Evolutionary conservation across 768 basidiomycete species (phyloP).

Genomic region (Sutorius australiensis): DNA sequence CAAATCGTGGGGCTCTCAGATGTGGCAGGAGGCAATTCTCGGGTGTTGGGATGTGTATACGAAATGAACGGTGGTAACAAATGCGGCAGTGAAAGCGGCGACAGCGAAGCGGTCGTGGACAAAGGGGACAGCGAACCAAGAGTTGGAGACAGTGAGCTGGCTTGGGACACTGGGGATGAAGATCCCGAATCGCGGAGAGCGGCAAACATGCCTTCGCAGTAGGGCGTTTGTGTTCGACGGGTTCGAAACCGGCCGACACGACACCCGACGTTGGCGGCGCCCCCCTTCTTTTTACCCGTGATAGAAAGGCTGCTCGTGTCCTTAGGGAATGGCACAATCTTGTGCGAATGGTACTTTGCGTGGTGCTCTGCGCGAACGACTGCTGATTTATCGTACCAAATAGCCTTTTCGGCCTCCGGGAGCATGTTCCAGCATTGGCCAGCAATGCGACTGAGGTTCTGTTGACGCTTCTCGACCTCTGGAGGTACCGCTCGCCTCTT

Average conservation of each 20-base stretch:
- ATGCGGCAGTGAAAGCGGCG: slow-evolving; percentile 14
- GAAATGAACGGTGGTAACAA: slow-evolving; percentile 16
- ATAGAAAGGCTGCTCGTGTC: slow-evolving; percentile 3
- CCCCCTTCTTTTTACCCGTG: slow-evolving; percentile 35
- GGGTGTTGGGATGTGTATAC: background rate
- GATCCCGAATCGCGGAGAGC: slow-evolving; percentile 2
- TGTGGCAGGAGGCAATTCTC: background rate
- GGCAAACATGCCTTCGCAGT: slow-evolving; percentile 14
- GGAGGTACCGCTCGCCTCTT: slow-evolving; percentile 40
- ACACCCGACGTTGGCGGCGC: slow-evolving; percentile 31
- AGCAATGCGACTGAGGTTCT: slow-evolving; percentile 51
- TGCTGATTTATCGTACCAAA: slow-evolving; percentile 35
- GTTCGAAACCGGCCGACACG: slow-evolving; percentile 33
- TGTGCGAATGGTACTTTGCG: slow-evolving; percentile 28
- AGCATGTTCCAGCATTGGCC: slow-evolving; percentile 52
- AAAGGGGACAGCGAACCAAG: background rate
- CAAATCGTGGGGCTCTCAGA: slow-evolving; percentile 15
- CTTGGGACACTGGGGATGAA: slow-evolving; percentile 4
- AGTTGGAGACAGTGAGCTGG: background rate
- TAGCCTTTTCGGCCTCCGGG: slow-evolving; percentile 28
- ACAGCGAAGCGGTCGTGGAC: slow-evolving; percentile 8
- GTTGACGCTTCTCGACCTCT: slow-evolving; percentile 48
- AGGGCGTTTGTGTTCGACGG: slow-evolving; percentile 20
- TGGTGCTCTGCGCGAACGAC: slow-evolving; percentile 26
- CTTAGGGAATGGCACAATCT: slow-evolving; percentile 28